Evolutionary conservation across 148 eudicot genomes (phyloP).

Genomic region (Camellia granthamiana): DNA sequence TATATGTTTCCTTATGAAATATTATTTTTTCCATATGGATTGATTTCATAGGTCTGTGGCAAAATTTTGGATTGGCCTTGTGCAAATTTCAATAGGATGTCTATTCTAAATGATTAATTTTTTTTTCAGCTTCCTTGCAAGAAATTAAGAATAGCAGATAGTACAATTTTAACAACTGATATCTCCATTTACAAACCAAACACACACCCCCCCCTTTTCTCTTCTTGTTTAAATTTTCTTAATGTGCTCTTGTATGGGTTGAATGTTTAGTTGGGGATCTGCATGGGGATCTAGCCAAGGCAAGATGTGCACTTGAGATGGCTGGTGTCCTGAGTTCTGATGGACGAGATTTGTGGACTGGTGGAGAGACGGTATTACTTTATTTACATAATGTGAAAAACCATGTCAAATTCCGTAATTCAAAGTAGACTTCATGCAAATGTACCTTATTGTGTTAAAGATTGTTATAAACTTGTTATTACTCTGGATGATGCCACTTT

Average conservation of each 20-base stretch:
- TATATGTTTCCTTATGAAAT: background rate
- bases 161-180: background rate
- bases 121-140: background rate
- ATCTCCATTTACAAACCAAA: background rate
- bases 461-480: background rate
- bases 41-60: background rate
- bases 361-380: conserved; percentile 68
- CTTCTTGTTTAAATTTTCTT: background rate
- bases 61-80: background rate
- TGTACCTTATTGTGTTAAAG: background rate
- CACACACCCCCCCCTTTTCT: too few relatives aligned
- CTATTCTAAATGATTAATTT: background rate
- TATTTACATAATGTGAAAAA: conserved; percentile 1
- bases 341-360: conserved; percentile 79
- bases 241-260: conserved; percentile 7
- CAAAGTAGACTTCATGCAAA: background rate
- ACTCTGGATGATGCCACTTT: background rate
- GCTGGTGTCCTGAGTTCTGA: conserved; percentile 89
- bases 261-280: conserved; percentile 73
- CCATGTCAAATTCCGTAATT: background rate
- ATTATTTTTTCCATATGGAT: background rate
- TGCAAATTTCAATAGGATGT: background rate
- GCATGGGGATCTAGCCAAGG: conserved; percentile 92
- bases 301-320: conserved; percentile 80
- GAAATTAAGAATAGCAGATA: background rate